Conservation (phyloP, 2,329 filamentous ascomycete genomes). For the Colletotrichum noveboracense region DNA sequence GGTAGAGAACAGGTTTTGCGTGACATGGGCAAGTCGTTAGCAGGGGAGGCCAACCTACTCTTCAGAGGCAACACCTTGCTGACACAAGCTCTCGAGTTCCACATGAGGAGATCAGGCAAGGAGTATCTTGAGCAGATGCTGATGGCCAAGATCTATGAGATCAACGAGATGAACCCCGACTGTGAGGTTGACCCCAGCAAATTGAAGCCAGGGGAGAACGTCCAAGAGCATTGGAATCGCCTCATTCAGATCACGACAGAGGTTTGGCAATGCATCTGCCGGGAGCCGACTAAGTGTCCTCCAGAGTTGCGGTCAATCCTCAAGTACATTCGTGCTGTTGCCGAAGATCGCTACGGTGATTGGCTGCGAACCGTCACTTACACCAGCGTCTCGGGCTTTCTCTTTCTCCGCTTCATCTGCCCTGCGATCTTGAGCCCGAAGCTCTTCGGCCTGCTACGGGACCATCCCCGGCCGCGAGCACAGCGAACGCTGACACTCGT, state of each 20-base stretch:
- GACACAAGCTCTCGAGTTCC: constrained; percentile 90
- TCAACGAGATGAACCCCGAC: constrained; percentile 88
- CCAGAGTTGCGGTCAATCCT: constrained; percentile 84
- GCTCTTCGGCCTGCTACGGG: constrained; percentile 82
- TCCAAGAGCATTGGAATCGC: constrained; percentile 83
- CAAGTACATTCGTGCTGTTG: constrained; percentile 89
- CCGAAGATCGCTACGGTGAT: constrained; percentile 93
- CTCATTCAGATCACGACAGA: constrained; percentile 79
- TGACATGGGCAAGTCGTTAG: constrained; percentile 79
- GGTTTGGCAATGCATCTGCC: constrained; percentile 83
- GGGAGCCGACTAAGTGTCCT: constrained; percentile 77
- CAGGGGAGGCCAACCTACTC: constrained; percentile 89
- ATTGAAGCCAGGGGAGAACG: constrained; percentile 68
- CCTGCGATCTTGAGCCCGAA: constrained; percentile 96
- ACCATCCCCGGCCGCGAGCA: constrained; percentile 82
- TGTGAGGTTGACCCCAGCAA: constrained; percentile 95
- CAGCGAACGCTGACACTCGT: constrained; percentile 91
- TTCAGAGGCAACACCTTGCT: constrained; percentile 95
- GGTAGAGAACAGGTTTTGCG: constrained; percentile 76
- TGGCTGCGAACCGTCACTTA: constrained; percentile 89
- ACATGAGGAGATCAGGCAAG: constrained; percentile 93
- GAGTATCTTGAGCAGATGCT: constrained; percentile 91
- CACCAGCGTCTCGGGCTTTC: constrained; percentile 92
- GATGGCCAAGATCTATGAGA: constrained; percentile 83
- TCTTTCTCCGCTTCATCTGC: constrained; percentile 95